Percentiles rank a stretch among this genome's conserved stretches.
Evolutionary conservation across 176 grass and related monocot species (phyloP).

Genomic region (Rhynchospora pubera): DNA sequence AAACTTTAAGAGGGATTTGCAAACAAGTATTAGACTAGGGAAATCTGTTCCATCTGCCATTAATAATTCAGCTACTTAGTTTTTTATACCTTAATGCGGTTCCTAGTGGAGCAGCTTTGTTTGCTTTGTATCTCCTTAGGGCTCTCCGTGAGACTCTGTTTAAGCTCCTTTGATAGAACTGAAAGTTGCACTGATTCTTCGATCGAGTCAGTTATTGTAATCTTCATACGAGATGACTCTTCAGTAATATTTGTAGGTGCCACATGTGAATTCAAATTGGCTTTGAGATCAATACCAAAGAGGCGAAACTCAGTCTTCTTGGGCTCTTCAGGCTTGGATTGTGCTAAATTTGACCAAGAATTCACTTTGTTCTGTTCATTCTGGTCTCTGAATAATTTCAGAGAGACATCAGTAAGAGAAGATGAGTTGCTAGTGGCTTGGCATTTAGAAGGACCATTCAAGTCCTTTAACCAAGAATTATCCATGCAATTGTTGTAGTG

Average conservation of each 20-base stretch:
- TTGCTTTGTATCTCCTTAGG: conserved; percentile 36
- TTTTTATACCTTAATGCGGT: conserved; percentile 32
- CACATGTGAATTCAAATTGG: conserved; percentile 8
- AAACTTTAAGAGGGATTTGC: neutral
- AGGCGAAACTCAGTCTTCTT: conserved; percentile 21
- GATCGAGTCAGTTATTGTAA: neutral
- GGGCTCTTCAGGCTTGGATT: conserved; percentile 10
- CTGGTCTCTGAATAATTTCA: conserved; percentile 14
- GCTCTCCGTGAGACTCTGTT: conserved; percentile 9
- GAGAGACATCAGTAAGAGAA: conserved; percentile 18
- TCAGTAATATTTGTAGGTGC: conserved; percentile 2
- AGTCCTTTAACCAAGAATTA: conserved; percentile 34
- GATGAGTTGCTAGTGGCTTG: conserved; percentile 24
- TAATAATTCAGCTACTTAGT: neutral
- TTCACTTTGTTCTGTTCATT: conserved; percentile 12
- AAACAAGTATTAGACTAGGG: neutral
- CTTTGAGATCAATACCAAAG: conserved; percentile 29
- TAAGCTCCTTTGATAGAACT: conserved; percentile 19
- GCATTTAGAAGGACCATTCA: conserved; percentile 6
- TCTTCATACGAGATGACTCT: conserved; percentile 5
- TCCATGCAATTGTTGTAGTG: conserved; percentile 4
- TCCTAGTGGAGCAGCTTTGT: conserved; percentile 24
- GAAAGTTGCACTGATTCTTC: conserved; percentile 20
- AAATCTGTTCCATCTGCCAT: neutral
- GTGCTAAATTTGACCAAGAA: conserved; percentile 14